Percentiles rank a stretch among this genome's conserved stretches.
These are phyloP conservation scores for Sugiyamaella xylanicola DNA, from an alignment of 1,139 yeast genomes.

Conservation along the genomic window DNA sequence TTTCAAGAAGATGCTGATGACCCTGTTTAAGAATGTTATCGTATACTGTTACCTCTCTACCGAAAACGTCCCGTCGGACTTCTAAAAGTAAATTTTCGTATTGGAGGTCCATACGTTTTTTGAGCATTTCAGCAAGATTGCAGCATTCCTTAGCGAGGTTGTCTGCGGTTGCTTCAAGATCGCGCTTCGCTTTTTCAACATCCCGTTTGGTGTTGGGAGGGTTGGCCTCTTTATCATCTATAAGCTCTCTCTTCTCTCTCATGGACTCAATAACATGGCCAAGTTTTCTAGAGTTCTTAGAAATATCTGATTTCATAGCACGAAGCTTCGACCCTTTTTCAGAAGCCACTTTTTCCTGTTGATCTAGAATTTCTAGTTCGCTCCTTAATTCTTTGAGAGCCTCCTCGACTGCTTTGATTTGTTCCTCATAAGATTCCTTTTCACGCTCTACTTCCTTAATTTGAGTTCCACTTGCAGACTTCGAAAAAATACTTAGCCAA, in stretches of 20 bases:
- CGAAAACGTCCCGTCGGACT: not conserved
- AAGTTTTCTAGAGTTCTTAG: not conserved
- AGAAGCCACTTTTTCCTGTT: not conserved
- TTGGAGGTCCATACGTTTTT: slow-evolving; percentile 19
- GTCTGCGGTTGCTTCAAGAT: slow-evolving; percentile 20
- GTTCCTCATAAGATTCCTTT: not conserved
- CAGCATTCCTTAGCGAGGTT: slow-evolving; percentile 28
- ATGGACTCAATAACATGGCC: not conserved
- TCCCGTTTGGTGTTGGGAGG: slow-evolving; percentile 16
- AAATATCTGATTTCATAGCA: not conserved
- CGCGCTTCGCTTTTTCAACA: slow-evolving; percentile 9
- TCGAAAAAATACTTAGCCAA: slow-evolving; percentile 4
- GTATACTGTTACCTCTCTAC: slow-evolving; percentile 6
- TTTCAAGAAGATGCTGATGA: slow-evolving; percentile 14
- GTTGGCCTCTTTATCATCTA: slow-evolving; percentile 7
- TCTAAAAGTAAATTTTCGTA: not conserved
- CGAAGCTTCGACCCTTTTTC: not conserved
- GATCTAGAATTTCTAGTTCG: not conserved
- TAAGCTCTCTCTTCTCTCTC: not conserved
- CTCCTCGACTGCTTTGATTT: slow-evolving; percentile 1
- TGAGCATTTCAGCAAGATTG: slow-evolving; percentile 26
- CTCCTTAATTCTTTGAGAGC: slow-evolving; percentile 11
- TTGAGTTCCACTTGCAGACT: not conserved
- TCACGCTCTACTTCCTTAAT: not conserved
- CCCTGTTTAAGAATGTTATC: slow-evolving; percentile 10